These are phyloP conservation scores for Phaeoacremonium minimum DNA, from an alignment of 2,329 filamentous ascomycete species.

Conservation along the genomic window DNA sequence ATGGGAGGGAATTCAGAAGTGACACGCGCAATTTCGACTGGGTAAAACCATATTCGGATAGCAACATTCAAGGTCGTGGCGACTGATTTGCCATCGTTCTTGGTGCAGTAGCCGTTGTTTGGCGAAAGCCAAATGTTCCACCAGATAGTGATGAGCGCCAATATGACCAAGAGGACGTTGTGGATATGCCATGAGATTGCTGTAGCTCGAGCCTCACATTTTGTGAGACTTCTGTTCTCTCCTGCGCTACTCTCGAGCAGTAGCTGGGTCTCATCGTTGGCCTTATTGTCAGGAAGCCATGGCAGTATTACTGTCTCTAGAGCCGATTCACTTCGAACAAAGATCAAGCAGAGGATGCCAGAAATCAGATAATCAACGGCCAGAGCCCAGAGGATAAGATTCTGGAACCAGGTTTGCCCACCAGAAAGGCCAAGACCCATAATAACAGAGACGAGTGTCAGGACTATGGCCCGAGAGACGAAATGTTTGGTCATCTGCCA, in stretches of 20 bases:
- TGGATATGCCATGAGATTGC: slow-evolving; percentile 34
- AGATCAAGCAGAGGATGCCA: slow-evolving; percentile 33
- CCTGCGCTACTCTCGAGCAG: slow-evolving; percentile 15
- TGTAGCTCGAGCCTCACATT: slow-evolving; percentile 14
- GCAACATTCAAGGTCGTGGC: slow-evolving; percentile 6
- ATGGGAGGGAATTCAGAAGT: slow-evolving; percentile 37
- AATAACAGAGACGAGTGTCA: slow-evolving; percentile 25
- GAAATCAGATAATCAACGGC: slow-evolving; percentile 40
- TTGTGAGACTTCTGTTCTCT: slow-evolving; percentile 10
- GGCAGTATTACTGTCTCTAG: slow-evolving; percentile 20
- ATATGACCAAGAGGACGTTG: slow-evolving; percentile 27
- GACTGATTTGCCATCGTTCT: slow-evolving; percentile 1
- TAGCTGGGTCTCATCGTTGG: slow-evolving; percentile 22
- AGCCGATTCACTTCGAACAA: slow-evolving; percentile 26
- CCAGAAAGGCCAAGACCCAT: slow-evolving; percentile 25
- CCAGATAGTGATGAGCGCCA: slow-evolving; percentile 32
- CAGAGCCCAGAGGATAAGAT: slow-evolving; percentile 37
- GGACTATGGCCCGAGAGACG: slow-evolving; percentile 25
- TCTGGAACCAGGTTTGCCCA: slow-evolving; percentile 35
- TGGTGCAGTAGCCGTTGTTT: slow-evolving; percentile 28
- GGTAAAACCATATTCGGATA: slow-evolving; percentile 35
- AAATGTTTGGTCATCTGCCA: slow-evolving; percentile 31
- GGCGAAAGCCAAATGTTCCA: slow-evolving; percentile 43
- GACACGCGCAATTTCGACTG: slow-evolving; percentile 19
- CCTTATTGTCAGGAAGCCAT: slow-evolving; percentile 12